Percentiles rank a stretch among this genome's conserved stretches.
Conservation (phyloP, 306 rosid species). For the Citrullus mucosospermus region DNA sequence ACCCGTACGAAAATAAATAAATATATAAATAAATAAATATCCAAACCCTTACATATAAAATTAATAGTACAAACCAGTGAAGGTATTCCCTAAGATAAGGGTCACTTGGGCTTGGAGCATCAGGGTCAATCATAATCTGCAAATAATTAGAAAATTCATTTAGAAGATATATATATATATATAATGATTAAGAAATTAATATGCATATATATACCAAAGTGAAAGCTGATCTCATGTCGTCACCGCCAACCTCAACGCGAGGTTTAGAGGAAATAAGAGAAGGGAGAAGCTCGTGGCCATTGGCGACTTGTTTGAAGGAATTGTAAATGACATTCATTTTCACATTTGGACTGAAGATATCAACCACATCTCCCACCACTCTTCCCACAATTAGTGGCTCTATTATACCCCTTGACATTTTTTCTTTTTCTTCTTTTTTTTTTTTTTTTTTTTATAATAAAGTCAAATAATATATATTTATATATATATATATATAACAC, state of each 20-base stretch:
- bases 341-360: conserved; percentile 61
- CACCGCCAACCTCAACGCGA: conserved; percentile 69
- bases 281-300: conserved; percentile 81
- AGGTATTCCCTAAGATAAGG: conserved; percentile 73
- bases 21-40: not conserved
- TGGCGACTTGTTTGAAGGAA: conserved; percentile 44
- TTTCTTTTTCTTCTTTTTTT: not conserved
- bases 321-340: conserved; percentile 53
- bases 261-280: conserved; percentile 40
- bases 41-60: no score
- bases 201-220: conserved; percentile 37
- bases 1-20: not conserved
- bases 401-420: conserved; percentile 29
- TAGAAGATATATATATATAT: no score
- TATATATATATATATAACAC: no score
- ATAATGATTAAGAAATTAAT: not conserved
- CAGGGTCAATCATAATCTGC: conserved; percentile 92
- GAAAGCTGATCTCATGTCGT: conserved; percentile 65
- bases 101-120: conserved; percentile 94
- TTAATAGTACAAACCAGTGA: conserved; percentile 45
- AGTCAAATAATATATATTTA: no score
- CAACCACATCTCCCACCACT: conserved; percentile 90
- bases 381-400: conserved; percentile 56
- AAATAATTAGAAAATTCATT: not conserved
- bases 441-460: no score